These are phyloP conservation scores for Groenewaldozyma salmanticensis DNA, from an alignment of 805 yeast species.

Conservation along the genomic window DNA sequence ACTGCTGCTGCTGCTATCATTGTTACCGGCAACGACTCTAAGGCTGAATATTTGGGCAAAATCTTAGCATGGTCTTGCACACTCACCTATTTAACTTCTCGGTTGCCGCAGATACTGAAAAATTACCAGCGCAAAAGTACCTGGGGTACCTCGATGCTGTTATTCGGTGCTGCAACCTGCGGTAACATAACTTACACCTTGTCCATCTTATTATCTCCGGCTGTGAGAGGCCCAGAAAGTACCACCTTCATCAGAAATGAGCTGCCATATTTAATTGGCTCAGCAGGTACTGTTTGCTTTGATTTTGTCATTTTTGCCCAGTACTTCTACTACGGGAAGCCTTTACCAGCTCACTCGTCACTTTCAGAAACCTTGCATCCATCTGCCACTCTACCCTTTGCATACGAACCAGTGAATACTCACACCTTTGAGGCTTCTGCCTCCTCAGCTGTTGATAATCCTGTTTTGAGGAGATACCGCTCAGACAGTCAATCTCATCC, in stretches of 20 bases:
- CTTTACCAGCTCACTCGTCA: no score
- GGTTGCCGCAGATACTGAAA: conserved; percentile 77
- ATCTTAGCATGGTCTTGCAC: conserved; percentile 75
- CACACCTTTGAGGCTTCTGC: not conserved
- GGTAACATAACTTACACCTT: conserved; percentile 72
- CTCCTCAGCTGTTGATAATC: not conserved
- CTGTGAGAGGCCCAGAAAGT: conserved; percentile 37
- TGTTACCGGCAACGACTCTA: not conserved
- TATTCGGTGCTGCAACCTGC: conserved; percentile 67
- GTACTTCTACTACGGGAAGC: conserved; percentile 15
- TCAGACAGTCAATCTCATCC: not conserved
- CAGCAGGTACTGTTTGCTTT: conserved; percentile 75
- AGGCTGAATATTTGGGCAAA: conserved; percentile 34
- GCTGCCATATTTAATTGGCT: conserved; percentile 74
- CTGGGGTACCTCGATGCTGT: conserved; percentile 71
- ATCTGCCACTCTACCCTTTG: no score
- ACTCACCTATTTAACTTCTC: conserved; percentile 58
- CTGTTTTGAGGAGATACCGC: not conserved
- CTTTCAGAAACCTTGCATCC: no score
- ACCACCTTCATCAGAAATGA: conserved; percentile 52
- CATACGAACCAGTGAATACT: not conserved
- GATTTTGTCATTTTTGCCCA: conserved; percentile 43
- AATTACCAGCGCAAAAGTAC: conserved; percentile 75
- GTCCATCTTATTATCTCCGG: conserved; percentile 55
- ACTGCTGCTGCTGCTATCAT: conserved; percentile 12